Conservation (phyloP, 2,329 filamentous ascomycete species). For the Cryphonectria parasitica region DNA sequence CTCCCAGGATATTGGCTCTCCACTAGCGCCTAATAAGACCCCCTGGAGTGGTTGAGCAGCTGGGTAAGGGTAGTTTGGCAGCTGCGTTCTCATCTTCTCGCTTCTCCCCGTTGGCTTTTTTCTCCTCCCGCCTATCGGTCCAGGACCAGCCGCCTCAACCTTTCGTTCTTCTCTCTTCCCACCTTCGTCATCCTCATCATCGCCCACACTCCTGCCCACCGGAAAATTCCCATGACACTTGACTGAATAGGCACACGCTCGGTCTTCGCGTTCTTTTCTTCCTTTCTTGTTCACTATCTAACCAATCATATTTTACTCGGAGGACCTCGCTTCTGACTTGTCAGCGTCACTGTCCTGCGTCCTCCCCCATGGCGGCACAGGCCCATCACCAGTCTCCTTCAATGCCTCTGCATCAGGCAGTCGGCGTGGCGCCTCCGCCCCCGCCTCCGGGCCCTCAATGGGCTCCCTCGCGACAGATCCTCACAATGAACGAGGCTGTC, state of each 20-base stretch:
- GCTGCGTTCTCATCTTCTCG: conserved; percentile 29
- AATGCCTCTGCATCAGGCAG: conserved; percentile 64
- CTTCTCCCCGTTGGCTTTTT: conserved; percentile 30
- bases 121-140: conserved; percentile 29
- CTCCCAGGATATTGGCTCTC: conserved; percentile 30
- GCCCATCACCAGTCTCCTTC: conserved; percentile 75
- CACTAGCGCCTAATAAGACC: conserved; percentile 21
- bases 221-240: neutral
- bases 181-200: conserved; percentile 14
- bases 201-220: conserved; percentile 14
- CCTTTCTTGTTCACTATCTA: neutral
- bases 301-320: neutral
- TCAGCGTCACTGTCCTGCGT: conserved; percentile 22
- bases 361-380: conserved; percentile 66
- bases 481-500: conserved; percentile 79
- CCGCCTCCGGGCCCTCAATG: conserved; percentile 60
- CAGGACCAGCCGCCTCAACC: conserved; percentile 28
- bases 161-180: conserved; percentile 27
- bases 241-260: neutral
- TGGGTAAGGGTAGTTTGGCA: conserved; percentile 31
- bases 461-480: conserved; percentile 73
- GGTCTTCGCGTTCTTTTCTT: conserved; percentile 2
- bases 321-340: neutral
- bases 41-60: conserved; percentile 23
- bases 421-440: conserved; percentile 64